Conservation (phyloP, 805 yeast genomes). For the Kluyveromyces nonfermentans region DNA sequence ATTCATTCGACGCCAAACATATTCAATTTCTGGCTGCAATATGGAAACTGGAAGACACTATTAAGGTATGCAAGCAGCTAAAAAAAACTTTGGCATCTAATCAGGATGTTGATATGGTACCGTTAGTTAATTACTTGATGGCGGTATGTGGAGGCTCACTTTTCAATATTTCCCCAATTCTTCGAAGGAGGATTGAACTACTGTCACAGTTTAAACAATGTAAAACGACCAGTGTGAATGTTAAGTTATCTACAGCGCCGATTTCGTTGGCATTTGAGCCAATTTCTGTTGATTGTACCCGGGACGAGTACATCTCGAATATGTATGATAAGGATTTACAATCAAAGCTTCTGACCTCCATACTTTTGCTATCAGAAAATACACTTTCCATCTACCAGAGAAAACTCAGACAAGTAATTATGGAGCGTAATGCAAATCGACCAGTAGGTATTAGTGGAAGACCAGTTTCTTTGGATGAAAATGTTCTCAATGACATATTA, state of each 20-base stretch:
- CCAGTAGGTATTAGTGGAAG: slow-evolving; percentile 24
- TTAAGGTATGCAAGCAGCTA: slow-evolving; percentile 28
- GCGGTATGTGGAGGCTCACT: slow-evolving; percentile 32
- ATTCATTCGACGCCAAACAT: slow-evolving; percentile 45
- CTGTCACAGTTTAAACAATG: slow-evolving; percentile 23
- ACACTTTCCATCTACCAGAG: slow-evolving; percentile 23
- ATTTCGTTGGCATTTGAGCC: slow-evolving; percentile 19
- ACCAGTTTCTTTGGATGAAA: slow-evolving; percentile 21
- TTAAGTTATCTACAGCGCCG: slow-evolving; percentile 10
- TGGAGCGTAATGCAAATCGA: slow-evolving; percentile 27
- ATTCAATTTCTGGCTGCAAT: slow-evolving; percentile 51
- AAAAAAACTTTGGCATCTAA: slow-evolving; percentile 18
- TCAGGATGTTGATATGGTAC: slow-evolving; percentile 20
- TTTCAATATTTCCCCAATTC: slow-evolving; percentile 33
- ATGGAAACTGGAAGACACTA: slow-evolving; percentile 35
- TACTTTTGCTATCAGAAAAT: slow-evolving; percentile 21
- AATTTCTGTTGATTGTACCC: slow-evolving; percentile 10
- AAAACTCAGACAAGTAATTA: slow-evolving; percentile 21
- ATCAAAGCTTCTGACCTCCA: slow-evolving; percentile 17
- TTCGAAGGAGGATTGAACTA: slow-evolving; percentile 33
- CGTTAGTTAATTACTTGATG: slow-evolving; percentile 29
- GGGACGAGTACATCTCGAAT: slow-evolving; percentile 9
- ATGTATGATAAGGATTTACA: slow-evolving; percentile 22
- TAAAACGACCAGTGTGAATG: slow-evolving; percentile 17
- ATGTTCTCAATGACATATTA: slow-evolving; percentile 25